These are phyloP conservation scores for Geotrichum phurueaensis DNA, from an alignment of 1,139 yeast species.

Conservation along the genomic window DNA sequence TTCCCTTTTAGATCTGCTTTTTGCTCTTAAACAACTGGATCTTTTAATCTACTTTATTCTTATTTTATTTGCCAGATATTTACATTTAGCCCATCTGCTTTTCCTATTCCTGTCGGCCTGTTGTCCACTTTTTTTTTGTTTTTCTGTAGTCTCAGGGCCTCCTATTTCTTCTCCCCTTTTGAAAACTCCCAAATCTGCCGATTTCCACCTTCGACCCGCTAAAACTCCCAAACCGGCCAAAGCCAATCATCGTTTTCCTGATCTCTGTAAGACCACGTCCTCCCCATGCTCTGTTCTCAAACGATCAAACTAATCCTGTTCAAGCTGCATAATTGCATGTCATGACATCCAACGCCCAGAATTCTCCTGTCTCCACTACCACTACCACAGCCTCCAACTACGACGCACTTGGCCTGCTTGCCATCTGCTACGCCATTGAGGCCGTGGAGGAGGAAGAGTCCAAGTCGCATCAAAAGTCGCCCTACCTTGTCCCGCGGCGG, in stretches of 20 bases:
- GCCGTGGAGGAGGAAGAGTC: conserved; percentile 33
- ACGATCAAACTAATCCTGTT: background rate
- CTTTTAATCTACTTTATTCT: background rate
- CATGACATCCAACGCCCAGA: background rate
- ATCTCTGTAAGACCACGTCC: background rate
- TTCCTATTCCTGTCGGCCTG: too few relatives aligned
- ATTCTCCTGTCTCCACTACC: background rate
- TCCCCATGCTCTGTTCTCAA: background rate
- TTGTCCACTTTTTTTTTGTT: background rate
- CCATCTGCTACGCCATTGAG: conserved; percentile 40
- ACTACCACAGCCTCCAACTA: conserved; percentile 20
- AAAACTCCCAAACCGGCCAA: background rate
- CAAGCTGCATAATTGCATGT: background rate
- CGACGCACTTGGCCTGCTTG: conserved; percentile 38
- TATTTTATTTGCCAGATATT: too few relatives aligned
- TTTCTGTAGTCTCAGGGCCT: background rate
- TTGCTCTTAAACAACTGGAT: too few relatives aligned
- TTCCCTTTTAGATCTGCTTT: too few relatives aligned
- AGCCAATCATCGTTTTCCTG: background rate
- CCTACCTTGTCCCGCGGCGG: background rate
- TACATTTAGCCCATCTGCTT: background rate
- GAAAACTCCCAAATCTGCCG: background rate
- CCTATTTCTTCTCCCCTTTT: background rate
- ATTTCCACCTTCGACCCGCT: background rate
- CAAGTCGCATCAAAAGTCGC: conserved; percentile 17